phyloP scores from a whole-genome alignment of 441 rosid species.

The Iberis amara region DNA sequence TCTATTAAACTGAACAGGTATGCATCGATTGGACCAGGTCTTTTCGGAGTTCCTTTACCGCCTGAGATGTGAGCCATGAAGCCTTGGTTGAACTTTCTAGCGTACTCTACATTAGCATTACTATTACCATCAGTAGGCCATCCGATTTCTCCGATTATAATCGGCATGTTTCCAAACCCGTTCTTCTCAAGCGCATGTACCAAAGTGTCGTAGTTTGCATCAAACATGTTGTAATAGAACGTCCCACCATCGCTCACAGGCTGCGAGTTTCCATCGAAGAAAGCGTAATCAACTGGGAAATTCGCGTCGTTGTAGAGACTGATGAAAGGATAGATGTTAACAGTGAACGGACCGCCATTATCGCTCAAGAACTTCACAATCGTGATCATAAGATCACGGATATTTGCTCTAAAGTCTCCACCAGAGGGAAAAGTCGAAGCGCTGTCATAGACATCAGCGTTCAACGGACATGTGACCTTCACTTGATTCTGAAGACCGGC shows the following conservation, averaged over 20 bases:
- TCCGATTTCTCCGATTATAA: slow-evolving; percentile 83
- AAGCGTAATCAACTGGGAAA: slow-evolving; percentile 88
- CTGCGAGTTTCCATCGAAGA: slow-evolving; percentile 73
- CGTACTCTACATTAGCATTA: slow-evolving; percentile 68
- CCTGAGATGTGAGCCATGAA: slow-evolving; percentile 68
- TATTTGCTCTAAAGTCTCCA: slow-evolving; percentile 84
- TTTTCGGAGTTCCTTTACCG: slow-evolving; percentile 86
- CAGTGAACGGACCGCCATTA: slow-evolving; percentile 67
- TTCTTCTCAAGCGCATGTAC: slow-evolving; percentile 71
- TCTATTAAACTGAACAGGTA: slow-evolving; percentile 85
- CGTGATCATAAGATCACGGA: slow-evolving; percentile 64
- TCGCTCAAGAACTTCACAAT: slow-evolving; percentile 77
- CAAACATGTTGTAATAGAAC: slow-evolving; percentile 73
- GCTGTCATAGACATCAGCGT: slow-evolving; percentile 76
- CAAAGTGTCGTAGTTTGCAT: slow-evolving; percentile 83
- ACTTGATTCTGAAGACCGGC: slow-evolving; percentile 74
- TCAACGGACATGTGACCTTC: slow-evolving; percentile 69
- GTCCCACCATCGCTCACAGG: slow-evolving; percentile 66
- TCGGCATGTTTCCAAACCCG: slow-evolving; percentile 73
- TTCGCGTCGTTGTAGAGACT: slow-evolving; percentile 64
- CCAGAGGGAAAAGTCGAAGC: slow-evolving; percentile 55
- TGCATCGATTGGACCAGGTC: slow-evolving; percentile 76
- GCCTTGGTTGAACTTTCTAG: slow-evolving; percentile 85
- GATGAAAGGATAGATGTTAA: slow-evolving; percentile 89
- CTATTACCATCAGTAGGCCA: slow-evolving; percentile 93